Evolutionary conservation across 345 rosid species (phyloP), one percentile per base, ranked within the genome.

Genomic region (Citrus glauca): DNA sequence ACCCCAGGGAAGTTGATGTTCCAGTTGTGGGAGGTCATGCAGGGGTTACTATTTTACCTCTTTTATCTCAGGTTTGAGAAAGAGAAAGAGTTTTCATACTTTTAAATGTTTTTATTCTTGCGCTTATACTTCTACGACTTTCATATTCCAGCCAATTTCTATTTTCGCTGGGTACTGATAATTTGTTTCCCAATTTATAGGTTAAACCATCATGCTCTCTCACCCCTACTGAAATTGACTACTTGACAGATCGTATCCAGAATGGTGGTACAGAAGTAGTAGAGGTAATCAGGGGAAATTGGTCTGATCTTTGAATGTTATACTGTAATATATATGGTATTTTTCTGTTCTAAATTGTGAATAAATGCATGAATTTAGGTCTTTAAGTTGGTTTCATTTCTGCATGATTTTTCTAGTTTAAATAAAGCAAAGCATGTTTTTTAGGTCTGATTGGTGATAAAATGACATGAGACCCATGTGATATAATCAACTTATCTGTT

Each of bases 231-330:
- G 99, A 96, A 87, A 87, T 90, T 5, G 95, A 90, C 25, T 90
- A 90, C 86, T 85, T 96, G 85, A 96, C 98, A 2, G 79, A 87
- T 82, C 99, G 98, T 70, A 94, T 96, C 81, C 98, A 96, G 82
- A 96, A 96, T 67, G 99, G 99, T 66, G 99, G 99, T 48, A 94
- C 97, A 75, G 98, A 96, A 85, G 97, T 96, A 71, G 99, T 93
- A 11, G 98, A 93, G 96, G 98, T 93, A 85, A 83, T n/a, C 19
- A 30, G 45, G 8, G 19, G 25, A 22, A 13, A 63, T 75, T 42
- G 72, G 1, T 32, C 19, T 8, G 66, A 25, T 83, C 28, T 27
- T 59, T 1, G 32, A 37, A 59, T 24, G 24, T 60, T 3, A n/a
- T 35, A 20, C 50, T 9, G 66, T 7, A 19, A 28, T 35, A 72